Conservation (phyloP, 202 grass and related monocot species). For the Cymbopogon flexuosus region DNA sequence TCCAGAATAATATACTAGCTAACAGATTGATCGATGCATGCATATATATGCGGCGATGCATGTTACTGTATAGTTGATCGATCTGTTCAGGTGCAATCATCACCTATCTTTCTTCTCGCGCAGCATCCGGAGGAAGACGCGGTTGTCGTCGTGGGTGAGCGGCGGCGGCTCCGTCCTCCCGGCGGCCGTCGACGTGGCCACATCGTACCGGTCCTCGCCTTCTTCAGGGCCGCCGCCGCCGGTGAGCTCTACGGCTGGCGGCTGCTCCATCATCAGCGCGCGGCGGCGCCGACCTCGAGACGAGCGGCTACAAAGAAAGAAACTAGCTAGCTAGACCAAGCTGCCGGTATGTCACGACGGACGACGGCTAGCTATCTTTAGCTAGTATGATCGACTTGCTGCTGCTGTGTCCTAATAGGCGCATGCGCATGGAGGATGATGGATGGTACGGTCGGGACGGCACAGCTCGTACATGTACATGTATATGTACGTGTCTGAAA, state of each 20-base stretch:
- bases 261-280: background rate
- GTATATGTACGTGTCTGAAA: background rate
- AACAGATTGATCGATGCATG: background rate
- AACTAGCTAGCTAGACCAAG: background rate
- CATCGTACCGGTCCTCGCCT: background rate
- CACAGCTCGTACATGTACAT: background rate
- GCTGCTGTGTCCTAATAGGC: background rate
- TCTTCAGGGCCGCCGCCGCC: background rate
- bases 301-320: background rate
- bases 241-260: background rate
- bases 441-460: background rate
- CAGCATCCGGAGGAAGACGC: slow-evolving; percentile 63
- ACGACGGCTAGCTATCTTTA: background rate
- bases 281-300: background rate
- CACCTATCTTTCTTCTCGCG: slow-evolving; percentile 58
- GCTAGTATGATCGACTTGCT: background rate
- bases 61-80: background rate
- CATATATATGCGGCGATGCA: background rate
- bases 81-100: background rate
- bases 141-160: slow-evolving; percentile 76
- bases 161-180: slow-evolving; percentile 25
- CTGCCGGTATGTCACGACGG: background rate
- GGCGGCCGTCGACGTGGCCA: background rate
- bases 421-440: background rate
- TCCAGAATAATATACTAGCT: background rate